These are phyloP conservation scores for Cytospora schulzeri DNA, from an alignment of 2,329 filamentous ascomycete species.

Conservation along the genomic window DNA sequence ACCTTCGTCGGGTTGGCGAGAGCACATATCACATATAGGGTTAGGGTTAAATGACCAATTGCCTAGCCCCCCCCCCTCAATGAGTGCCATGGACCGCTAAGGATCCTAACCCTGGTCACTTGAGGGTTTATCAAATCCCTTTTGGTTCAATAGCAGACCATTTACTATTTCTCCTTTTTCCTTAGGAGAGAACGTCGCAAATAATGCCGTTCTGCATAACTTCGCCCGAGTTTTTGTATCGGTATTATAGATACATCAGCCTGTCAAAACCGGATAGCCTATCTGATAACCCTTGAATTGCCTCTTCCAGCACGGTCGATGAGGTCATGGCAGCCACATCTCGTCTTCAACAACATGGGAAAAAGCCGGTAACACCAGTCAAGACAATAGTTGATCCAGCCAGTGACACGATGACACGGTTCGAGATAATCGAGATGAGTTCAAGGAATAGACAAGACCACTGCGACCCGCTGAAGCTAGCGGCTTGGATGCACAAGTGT, in stretches of 20 bases:
- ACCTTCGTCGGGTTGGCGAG: too few species aligned
- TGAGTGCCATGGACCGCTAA: too few species aligned
- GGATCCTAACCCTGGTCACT: too few species aligned
- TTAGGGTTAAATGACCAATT: too few species aligned
- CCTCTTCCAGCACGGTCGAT: background rate
- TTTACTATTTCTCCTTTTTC: too few species aligned
- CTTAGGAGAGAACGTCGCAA: too few species aligned
- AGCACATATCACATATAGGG: too few species aligned
- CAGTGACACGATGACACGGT: conserved; percentile 20
- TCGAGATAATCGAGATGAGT: background rate
- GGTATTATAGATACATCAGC: background rate
- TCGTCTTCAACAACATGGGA: background rate
- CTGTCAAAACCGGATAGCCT: background rate
- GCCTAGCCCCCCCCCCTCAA: too few species aligned
- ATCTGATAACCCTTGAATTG: background rate
- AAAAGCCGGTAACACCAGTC: background rate
- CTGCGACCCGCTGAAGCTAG: conserved; percentile 15
- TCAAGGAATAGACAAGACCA: conserved; percentile 15
- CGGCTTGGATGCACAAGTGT: conserved; percentile 12
- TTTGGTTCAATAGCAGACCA: too few species aligned
- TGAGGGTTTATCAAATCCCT: too few species aligned
- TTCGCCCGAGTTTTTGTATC: background rate
- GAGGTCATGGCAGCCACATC: background rate
- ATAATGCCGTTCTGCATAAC: background rate
- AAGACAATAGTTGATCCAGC: background rate